Conservation (phyloP, 768 basidiomycete species). For the Termitomyces sp. region DNA sequence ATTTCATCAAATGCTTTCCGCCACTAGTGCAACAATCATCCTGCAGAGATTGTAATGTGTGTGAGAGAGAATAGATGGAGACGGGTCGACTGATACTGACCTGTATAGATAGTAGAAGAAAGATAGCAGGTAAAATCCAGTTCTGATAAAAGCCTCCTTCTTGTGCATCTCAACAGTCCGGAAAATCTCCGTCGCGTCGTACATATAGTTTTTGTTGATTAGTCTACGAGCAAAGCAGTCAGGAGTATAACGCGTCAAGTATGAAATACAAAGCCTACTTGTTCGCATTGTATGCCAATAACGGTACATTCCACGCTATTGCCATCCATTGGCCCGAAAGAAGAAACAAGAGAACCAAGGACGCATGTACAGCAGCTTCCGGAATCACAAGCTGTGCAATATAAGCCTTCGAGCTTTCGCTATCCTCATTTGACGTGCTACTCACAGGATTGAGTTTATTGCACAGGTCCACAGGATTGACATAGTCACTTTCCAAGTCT, state of each 20-base stretch:
- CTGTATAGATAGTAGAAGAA: constrained; percentile 91
- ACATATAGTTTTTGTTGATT: constrained; percentile 92
- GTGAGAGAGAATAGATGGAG: background rate
- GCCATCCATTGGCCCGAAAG: constrained; percentile 95
- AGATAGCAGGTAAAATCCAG: constrained; percentile 86
- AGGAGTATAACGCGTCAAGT: background rate
- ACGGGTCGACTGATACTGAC: constrained; percentile 39
- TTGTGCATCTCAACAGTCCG: constrained; percentile 90
- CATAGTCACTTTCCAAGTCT: constrained; percentile 98
- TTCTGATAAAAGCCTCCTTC: constrained; percentile 92
- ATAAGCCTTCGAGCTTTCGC: background rate
- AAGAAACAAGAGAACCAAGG: constrained; percentile 85
- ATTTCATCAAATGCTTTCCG: constrained; percentile 56
- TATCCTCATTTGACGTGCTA: constrained; percentile 15
- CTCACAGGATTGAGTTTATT: constrained; percentile 95
- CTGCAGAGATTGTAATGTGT: constrained; percentile 20
- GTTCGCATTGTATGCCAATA: constrained; percentile 87
- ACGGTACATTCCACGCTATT: constrained; percentile 82
- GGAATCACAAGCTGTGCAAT: constrained; percentile 83
- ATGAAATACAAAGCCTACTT: constrained; percentile 59
- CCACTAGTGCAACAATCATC: constrained; percentile 86
- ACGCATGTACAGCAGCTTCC: constrained; percentile 91
- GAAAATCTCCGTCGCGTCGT: constrained; percentile 99
- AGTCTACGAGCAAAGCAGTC: constrained; percentile 49
- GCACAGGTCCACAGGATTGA: constrained; percentile 99